Evolutionary conservation across 768 basidiomycete species (phyloP).

Genomic region (Exidia glandulosa): DNA sequence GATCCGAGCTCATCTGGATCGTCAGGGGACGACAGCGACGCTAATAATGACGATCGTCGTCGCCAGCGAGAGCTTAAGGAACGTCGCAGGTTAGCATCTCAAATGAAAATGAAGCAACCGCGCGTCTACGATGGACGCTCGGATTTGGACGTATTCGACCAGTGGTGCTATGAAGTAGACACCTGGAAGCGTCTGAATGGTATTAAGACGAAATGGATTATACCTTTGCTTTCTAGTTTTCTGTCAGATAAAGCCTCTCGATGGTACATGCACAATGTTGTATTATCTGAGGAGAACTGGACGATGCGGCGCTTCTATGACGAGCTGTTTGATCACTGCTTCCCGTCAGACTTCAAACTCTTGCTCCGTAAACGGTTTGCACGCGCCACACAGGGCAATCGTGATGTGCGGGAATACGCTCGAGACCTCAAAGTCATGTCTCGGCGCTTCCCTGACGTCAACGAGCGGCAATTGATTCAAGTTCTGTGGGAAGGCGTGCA

Average conservation of each 20-base stretch:
- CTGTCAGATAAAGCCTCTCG: conserved; percentile 21
- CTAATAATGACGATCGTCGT: too few species aligned
- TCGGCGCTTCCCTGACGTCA: conserved; percentile 20
- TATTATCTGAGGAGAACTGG: conserved; percentile 17
- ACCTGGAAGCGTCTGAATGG: neutral
- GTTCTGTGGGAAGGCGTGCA: conserved; percentile 25
- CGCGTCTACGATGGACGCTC: neutral
- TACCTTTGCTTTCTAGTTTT: conserved; percentile 7
- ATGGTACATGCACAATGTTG: conserved; percentile 22
- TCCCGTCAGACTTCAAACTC: conserved; percentile 19
- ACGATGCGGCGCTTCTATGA: conserved; percentile 18
- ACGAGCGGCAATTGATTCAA: conserved; percentile 18
- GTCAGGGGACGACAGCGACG: neutral
- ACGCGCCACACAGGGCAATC: conserved; percentile 13
- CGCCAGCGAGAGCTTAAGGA: neutral
- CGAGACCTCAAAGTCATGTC: conserved; percentile 24
- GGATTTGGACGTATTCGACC: neutral
- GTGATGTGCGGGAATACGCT: conserved; percentile 21
- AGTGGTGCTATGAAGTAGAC: neutral
- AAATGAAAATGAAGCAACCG: conserved; percentile 1
- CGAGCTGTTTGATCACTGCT: conserved; percentile 27
- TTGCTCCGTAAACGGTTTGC: conserved; percentile 18
- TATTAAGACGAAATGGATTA: neutral
- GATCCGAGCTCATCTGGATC: neutral
- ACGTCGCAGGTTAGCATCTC: neutral